Base-by-base conservation (phyloP, 257 asterid species). In the Nicotiana noctiflora region DNA sequence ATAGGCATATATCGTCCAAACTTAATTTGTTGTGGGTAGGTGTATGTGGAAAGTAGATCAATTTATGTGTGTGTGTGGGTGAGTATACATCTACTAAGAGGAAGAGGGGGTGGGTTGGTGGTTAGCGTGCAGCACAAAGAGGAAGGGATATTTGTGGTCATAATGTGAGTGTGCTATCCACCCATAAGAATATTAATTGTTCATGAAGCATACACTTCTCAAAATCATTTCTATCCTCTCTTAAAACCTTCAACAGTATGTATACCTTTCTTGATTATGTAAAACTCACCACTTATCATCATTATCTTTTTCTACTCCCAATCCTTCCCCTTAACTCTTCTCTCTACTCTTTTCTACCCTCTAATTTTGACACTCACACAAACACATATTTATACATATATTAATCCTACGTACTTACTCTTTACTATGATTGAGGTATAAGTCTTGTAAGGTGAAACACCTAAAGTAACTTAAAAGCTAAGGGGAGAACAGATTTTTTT, bases 391-490 rank as follows among this genome's bases (percentile, higher is more conserved):
- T 40, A 40, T 40, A 70, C 34, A 70, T 21, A 70, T 56, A 44
- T 70, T 70, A 70, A 70, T 70, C 19, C 57, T 21, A 70, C 57
- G 77, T 77, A 63, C 79, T 62, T 64, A 57, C 37, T 72, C 60
- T 72, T 21, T 23, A 72, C 78, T 66, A 83, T 85, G 85, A 81
- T 82, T 78, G 80, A 67, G 80, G 23, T 72, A 86, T 75, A 82
- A 85, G 87, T 81, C 76, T 85, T 77, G 88, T 84, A 85, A 80
- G 89, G 89, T 86, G 84, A 85, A 70, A 80, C 79, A 82, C 75
- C 72, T 86, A 88, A 87, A 89, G 97, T 92, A 90, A 91, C 97
- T 92, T 92, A 77, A 87, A 92, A 91, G 94, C 87, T 67, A 89
- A 89, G 97, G 90, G 86, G 86, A 75, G 81, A 64, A 56, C 40